phyloP scores from a whole-genome alignment of 1,284 basidiomycete genomes.

The Trichosporon sp. region DNA sequence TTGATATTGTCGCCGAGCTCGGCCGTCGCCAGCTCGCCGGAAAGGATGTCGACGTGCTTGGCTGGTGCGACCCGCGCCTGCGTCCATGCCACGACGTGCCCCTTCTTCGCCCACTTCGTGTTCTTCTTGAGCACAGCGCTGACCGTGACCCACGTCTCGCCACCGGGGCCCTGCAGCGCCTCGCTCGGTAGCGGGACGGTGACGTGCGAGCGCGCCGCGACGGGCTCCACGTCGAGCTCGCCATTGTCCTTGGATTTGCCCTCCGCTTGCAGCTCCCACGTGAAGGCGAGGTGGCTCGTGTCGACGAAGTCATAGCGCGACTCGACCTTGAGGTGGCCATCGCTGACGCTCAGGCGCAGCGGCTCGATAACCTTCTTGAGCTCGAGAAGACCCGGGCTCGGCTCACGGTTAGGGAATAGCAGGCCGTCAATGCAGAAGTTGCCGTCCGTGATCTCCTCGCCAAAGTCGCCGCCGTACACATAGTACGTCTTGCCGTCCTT shows the following conservation, averaged over 20 bases:
- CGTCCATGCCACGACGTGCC: slow-evolving; percentile 9
- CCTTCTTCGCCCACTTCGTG: slow-evolving; percentile 16
- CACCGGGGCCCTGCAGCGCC: background rate
- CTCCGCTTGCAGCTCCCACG: slow-evolving; percentile 12
- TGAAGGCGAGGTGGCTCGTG: background rate
- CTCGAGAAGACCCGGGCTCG: slow-evolving; percentile 23
- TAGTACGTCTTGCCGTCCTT: slow-evolving; percentile 18
- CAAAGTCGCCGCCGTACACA: slow-evolving; percentile 31
- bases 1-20: background rate
- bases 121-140: slow-evolving; percentile 1
- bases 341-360: slow-evolving; percentile 14
- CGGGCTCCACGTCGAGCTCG: background rate
- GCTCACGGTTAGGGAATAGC: slow-evolving; percentile 27
- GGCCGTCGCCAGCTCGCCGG: background rate
- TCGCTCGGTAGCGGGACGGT: slow-evolving; percentile 4
- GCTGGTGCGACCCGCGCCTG: background rate
- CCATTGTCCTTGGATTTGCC: slow-evolving; percentile 9
- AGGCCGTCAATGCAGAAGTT: slow-evolving; percentile 30
- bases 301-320: slow-evolving; percentile 12
- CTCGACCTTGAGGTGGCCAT: background rate
- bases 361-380: slow-evolving; percentile 23
- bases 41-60: background rate
- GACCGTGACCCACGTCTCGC: slow-evolving; percentile 8
- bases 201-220: background rate
- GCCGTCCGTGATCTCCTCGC: slow-evolving; percentile 25